Conservation (phyloP, 108 stramenopile species). For the Poteriospumella lacustris region DNA sequence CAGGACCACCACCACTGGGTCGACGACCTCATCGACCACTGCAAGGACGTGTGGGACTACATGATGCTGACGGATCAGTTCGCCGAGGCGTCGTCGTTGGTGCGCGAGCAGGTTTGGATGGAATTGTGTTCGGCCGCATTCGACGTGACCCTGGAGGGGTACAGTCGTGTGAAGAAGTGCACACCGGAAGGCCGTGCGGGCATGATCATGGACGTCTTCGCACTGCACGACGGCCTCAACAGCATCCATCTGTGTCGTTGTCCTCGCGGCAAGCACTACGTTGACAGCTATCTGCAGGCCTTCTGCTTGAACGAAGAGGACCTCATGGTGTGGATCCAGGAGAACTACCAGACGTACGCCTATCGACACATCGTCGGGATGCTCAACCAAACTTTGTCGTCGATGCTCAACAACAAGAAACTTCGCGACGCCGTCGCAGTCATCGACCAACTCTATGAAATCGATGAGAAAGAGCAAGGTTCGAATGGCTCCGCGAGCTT, state of each 20-base stretch:
- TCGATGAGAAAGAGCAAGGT: background rate
- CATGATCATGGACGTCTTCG: constrained; percentile 90
- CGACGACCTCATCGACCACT: constrained; percentile 48
- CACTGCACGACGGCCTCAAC: constrained; percentile 56
- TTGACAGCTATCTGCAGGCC: constrained; percentile 80
- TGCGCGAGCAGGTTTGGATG: constrained; percentile 27
- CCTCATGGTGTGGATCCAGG: constrained; percentile 41
- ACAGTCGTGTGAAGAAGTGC: constrained; percentile 66
- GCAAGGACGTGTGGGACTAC: constrained; percentile 16
- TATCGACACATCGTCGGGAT: constrained; percentile 21
- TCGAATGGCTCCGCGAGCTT: too few relatives aligned
- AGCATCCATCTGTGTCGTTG: constrained; percentile 15
- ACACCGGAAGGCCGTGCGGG: constrained; percentile 81
- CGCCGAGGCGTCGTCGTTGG: constrained; percentile 1
- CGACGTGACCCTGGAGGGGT: constrained; percentile 67
- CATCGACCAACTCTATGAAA: constrained; percentile 12
- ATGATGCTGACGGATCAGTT: constrained; percentile 34
- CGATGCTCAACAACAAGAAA: constrained; percentile 8
- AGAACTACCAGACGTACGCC: constrained; percentile 27
- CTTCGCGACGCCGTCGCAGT: background rate
- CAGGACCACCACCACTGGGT: constrained; percentile 71
- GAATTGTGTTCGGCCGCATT: constrained; percentile 19
- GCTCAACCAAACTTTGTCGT: constrained; percentile 15
- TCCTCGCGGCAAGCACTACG: constrained; percentile 59
- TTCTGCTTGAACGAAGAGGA: constrained; percentile 76